phyloP scores from a whole-genome alignment of 345 rosid genomes.

The Aquilaria malaccensis region DNA sequence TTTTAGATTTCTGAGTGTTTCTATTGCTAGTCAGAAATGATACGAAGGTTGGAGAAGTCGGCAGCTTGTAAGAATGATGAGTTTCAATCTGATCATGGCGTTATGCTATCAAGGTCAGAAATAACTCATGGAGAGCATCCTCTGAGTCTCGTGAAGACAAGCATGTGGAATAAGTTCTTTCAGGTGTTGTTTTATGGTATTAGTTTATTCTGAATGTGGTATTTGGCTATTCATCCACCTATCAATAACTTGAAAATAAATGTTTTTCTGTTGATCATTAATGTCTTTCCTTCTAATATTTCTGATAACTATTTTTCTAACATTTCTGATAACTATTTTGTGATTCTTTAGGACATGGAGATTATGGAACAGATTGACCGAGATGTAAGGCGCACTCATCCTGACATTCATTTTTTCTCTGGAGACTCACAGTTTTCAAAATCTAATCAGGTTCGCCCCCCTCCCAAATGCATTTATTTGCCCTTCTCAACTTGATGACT shows the following conservation, averaged over 20 bases:
- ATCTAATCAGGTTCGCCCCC: slow-evolving; percentile 62
- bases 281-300: background rate
- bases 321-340: slow-evolving; percentile 6
- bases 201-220: too few relatives aligned
- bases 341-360: slow-evolving; percentile 65
- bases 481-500: slow-evolving; percentile 7
- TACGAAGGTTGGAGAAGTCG: slow-evolving; percentile 74
- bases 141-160: slow-evolving; percentile 81
- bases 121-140: slow-evolving; percentile 92
- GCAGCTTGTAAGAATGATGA: slow-evolving; percentile 34
- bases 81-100: slow-evolving; percentile 36
- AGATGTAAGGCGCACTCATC: slow-evolving; percentile 96
- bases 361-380: slow-evolving; percentile 91
- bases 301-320: background rate
- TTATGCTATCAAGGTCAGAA: slow-evolving; percentile 69
- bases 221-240: too few relatives aligned
- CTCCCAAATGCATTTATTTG: background rate
- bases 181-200: slow-evolving; percentile 43
- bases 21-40: slow-evolving; percentile 88
- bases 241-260: too few relatives aligned
- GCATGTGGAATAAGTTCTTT: slow-evolving; percentile 93
- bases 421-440: slow-evolving; percentile 75
- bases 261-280: too few relatives aligned
- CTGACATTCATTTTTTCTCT: slow-evolving; percentile 89
- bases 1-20: slow-evolving; percentile 42